Evolutionary conservation across 2,329 filamentous ascomycete genomes (phyloP), one percentile per base, ranked within the genome.

Genomic region (Pleoardoris graminearum): DNA sequence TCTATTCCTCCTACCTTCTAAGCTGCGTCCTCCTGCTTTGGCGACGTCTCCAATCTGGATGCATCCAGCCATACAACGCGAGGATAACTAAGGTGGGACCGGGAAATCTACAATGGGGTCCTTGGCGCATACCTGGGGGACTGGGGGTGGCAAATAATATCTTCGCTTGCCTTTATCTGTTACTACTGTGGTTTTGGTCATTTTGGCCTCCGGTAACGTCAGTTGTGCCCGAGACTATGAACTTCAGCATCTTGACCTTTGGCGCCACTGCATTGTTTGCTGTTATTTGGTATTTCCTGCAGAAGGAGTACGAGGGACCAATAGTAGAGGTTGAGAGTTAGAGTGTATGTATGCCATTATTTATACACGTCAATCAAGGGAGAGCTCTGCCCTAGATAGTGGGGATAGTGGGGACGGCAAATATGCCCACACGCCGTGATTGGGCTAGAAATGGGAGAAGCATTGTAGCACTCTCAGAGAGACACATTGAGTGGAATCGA

Each of bases 1-100:
- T 59, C 1, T 57, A 50, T 23, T 10, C 50, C 5, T 52, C 53
- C 8, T 59, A 59, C 35, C 45, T 58, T n/a, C 27, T 58, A 27
- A 39, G 29, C 2, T 27, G 19, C 27, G n/a, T 27, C 1, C 23
- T 58, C 1, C 50, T 58, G 4, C 53, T 58, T 12, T 58, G 29
- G 23, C 52, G 52, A 11, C 36, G 55, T 3, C 4, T 55, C 7
- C 36, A 22, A 14, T n/a, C n/a, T n/a, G n/a, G n/a, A n/a, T 49
- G 55, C 5, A 44, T 55, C 19, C 29, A 48, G 33, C 30, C 37
- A 3, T 37, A 48, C 37, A 19, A 41, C 25, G 17, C 17, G 1
- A 16, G 6, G 7, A n/a, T 19, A n/a, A 25, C 14, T 2, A 25
- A 23, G 8, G 11, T 33, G 14, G 29, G 25, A 7, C 2, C 8